Conservation (phyloP, 78 protist species). For the Creolimax fragrantissima region DNA sequence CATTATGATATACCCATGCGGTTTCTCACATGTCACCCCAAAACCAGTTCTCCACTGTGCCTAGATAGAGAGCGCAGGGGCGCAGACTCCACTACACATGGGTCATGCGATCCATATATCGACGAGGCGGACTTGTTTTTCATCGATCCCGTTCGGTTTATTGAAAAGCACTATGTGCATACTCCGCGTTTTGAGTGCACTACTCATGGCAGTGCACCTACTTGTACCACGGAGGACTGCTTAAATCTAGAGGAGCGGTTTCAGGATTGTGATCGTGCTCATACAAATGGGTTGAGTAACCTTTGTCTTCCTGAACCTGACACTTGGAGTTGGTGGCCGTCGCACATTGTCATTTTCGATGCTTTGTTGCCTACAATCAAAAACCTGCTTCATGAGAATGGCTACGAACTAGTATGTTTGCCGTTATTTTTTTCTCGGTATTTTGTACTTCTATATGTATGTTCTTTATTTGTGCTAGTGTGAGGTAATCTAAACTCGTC, state of each 20-base stretch:
- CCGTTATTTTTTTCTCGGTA: too few species aligned
- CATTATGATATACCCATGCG: conserved; percentile 19
- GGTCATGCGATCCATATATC: too few species aligned
- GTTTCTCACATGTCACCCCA: not conserved
- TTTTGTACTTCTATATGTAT: too few species aligned
- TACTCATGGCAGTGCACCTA: not conserved
- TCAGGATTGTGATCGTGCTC: not conserved
- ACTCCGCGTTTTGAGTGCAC: not conserved
- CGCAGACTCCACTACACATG: too few species aligned
- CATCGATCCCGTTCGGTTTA: not conserved
- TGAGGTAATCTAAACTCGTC: too few species aligned
- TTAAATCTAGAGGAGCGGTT: too few species aligned
- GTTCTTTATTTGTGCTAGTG: too few species aligned
- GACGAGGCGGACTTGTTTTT: not conserved
- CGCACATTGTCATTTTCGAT: not conserved
- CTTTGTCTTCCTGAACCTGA: not conserved
- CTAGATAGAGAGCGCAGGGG: too few species aligned
- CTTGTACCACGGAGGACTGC: too few species aligned
- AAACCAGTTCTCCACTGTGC: not conserved
- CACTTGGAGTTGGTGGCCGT: not conserved
- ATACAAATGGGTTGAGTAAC: not conserved
- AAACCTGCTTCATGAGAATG: not conserved
- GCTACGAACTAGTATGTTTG: not conserved
- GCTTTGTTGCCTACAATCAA: not conserved
- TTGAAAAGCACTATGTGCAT: not conserved